phyloP scores from a whole-genome alignment of 1,139 yeast genomes.

The Saccharomyces hybrid region DNA sequence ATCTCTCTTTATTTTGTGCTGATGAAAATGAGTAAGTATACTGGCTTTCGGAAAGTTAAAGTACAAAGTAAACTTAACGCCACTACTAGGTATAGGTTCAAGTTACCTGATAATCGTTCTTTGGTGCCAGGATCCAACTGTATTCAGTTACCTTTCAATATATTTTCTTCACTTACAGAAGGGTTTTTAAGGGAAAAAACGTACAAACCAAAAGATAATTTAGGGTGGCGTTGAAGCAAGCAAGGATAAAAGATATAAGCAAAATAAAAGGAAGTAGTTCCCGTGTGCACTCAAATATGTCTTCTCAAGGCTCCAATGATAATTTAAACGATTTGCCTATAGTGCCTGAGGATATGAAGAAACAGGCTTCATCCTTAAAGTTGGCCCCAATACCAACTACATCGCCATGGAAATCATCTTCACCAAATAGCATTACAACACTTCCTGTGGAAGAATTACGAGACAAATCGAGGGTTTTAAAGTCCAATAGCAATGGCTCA shows the following conservation, averaged over 20 bases:
- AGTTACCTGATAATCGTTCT: too few species aligned
- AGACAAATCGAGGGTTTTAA: neutral
- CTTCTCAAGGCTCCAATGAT: neutral
- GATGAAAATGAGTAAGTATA: neutral
- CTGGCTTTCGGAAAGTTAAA: too few species aligned
- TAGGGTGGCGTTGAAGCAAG: neutral
- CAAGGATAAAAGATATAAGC: neutral
- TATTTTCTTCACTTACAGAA: too few species aligned
- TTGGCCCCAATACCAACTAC: conserved; percentile 74
- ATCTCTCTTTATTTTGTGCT: neutral
- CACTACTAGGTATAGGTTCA: neutral
- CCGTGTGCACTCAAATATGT: neutral
- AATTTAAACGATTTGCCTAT: neutral
- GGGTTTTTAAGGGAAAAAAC: too few species aligned
- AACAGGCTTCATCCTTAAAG: conserved; percentile 38
- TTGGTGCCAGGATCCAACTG: too few species aligned
- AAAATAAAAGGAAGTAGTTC: neutral
- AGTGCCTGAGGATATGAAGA: conserved; percentile 10
- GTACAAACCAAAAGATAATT: neutral
- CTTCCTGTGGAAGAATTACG: conserved; percentile 27
- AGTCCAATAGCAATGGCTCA: conserved; percentile 23
- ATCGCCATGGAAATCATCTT: conserved; percentile 58
- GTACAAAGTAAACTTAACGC: too few species aligned
- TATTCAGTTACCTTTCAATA: too few species aligned
- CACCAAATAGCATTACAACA: conserved; percentile 23